Evolutionary conservation across 1,284 basidiomycete species (phyloP), one percentile per base, ranked within the genome.

Genomic region (Ceraceosorus bombacis): DNA sequence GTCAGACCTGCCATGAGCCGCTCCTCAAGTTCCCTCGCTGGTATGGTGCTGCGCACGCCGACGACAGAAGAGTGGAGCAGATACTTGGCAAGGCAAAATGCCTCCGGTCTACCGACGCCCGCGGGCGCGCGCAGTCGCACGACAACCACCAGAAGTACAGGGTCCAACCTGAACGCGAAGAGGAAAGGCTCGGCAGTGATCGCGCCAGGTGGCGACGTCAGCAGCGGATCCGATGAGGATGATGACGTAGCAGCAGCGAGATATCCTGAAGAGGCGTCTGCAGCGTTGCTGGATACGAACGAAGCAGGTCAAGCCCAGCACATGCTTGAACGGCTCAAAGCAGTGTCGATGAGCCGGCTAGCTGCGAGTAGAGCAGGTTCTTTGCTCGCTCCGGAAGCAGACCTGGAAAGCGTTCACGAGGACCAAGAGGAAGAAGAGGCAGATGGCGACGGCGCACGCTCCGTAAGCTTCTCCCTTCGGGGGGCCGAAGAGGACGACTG

Each of bases 21-120:
- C 48, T 7, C 48, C 39, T 37, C 38, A 1, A 38, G 37, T 62
- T 58, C 3, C 27, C n/a, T 40, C 43, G 43, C 38, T 37, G 61
- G 41, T 15, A 62, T 67, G 27, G 57, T 73, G 15, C 58, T 72
- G 3, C 59, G 70, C 17, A 73, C 72, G 48, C 72, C 72, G 5
- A 73, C 72, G 10, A 73, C 71, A 27, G 72, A 73, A 53, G 72
- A 73, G 51, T 73, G 72, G 72, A 69, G 68, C 12, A 61, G 72
- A 5, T 73, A 62, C 49, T 58, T 73, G 9, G 70, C 71, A 49
- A 68, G 66, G 40, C 69, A 73, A 54, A 70, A 67, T 15, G 27
- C 27, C 27, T 27, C 27, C 27, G 27, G 27, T 27, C 27, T 27
- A 27, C 27, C 27, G 27, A 27, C 27, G 27, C 27, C 27, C 27